Conservation (phyloP, 106 monocot species). For the Ottelia alismoides region DNA sequence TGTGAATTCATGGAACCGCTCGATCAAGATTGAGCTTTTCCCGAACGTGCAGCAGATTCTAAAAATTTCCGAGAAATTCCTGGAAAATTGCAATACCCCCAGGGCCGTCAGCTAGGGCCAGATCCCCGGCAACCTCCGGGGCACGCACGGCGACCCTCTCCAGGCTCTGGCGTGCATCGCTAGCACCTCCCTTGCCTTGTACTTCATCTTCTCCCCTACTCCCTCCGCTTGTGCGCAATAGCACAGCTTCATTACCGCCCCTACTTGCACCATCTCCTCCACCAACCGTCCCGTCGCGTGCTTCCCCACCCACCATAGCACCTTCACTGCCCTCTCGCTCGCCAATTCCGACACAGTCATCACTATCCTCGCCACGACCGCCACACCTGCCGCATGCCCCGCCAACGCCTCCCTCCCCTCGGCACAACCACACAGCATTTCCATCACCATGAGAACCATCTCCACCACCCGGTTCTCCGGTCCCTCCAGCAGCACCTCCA, state of each 20-base stretch:
- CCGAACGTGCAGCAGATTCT: too few species aligned
- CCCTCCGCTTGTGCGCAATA: constrained; percentile 30
- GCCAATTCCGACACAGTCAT: constrained; percentile 37
- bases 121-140: constrained; percentile 21
- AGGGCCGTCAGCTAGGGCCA: too few species aligned
- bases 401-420: constrained; percentile 58
- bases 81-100: too few species aligned
- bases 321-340: constrained; percentile 43
- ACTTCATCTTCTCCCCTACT: constrained; percentile 34
- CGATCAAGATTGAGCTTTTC: too few species aligned
- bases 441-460: constrained; percentile 34
- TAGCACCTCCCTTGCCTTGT: constrained; percentile 41
- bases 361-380: constrained; percentile 50
- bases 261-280: constrained; percentile 58
- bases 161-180: constrained; percentile 38
- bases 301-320: constrained; percentile 30
- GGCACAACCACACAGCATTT: constrained; percentile 48
- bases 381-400: constrained; percentile 45
- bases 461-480: constrained; percentile 23
- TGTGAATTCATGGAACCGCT: too few species aligned
- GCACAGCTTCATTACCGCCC: constrained; percentile 53
- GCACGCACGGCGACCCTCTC: constrained; percentile 45
- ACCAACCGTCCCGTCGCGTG: constrained; percentile 27
- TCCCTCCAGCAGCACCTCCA: constrained; percentile 36
- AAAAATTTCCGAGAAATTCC: too few species aligned